A percentile compares a stretch with the other conserved stretches of the same genome.
Evolutionary conservation across 2,329 filamentous ascomycete genomes (phyloP).

Genomic region (Rhinocladiella mackenziei): DNA sequence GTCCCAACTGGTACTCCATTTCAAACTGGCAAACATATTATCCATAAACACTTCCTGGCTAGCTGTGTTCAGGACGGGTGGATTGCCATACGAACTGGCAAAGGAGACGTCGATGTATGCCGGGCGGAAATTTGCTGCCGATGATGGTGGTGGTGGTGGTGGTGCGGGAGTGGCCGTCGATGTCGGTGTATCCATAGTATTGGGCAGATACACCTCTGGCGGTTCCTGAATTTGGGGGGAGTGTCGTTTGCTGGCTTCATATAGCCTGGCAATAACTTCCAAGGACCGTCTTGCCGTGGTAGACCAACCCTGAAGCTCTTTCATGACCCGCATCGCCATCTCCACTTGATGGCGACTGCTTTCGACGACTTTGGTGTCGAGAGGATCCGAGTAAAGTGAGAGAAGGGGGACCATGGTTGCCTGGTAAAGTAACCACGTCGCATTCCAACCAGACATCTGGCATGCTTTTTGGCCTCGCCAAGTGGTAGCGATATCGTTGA

Average conservation of each 20-base stretch:
- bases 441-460: slow-evolving; percentile 76
- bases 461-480: slow-evolving; percentile 57
- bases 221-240: slow-evolving; percentile 17
- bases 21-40: slow-evolving; percentile 27
- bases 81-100: slow-evolving; percentile 15
- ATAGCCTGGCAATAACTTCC: slow-evolving; percentile 62
- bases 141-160: slow-evolving; percentile 4
- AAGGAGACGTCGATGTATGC: slow-evolving; percentile 20
- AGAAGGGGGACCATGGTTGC: slow-evolving; percentile 75
- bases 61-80: slow-evolving; percentile 16
- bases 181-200: slow-evolving; percentile 9
- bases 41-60: slow-evolving; percentile 24
- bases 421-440: slow-evolving; percentile 77
- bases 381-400: slow-evolving; percentile 64
- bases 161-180: slow-evolving; percentile 9
- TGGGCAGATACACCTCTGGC: slow-evolving; percentile 7
- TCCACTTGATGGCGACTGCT: slow-evolving; percentile 59
- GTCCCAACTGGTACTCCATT: slow-evolving; percentile 26
- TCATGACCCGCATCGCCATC: slow-evolving; percentile 35
- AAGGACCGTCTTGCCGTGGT: slow-evolving; percentile 59
- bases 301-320: slow-evolving; percentile 61
- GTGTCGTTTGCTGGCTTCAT: slow-evolving; percentile 50
- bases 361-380: slow-evolving; percentile 45
- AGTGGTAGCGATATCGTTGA: slow-evolving; percentile 67
- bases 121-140: slow-evolving; percentile 9